Percentiles rank a stretch among this genome's conserved stretches.
Conservation (phyloP, 2,329 filamentous ascomycete genomes). For the Ambrosiella cleistominuta region DNA sequence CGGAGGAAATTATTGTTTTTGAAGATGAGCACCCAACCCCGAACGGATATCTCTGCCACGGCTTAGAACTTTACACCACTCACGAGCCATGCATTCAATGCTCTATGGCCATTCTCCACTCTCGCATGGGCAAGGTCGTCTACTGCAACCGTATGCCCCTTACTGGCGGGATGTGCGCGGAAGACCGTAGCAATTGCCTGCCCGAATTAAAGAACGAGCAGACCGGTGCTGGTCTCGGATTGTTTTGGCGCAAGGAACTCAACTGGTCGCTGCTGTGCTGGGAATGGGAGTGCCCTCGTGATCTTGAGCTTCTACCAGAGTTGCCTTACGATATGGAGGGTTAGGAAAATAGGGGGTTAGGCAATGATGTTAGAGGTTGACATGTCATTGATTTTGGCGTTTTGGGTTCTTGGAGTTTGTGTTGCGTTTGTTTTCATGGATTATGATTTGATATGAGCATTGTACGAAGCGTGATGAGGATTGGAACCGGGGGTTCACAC, state of each 20-base stretch:
- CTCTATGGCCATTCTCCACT: slow-evolving; percentile 90
- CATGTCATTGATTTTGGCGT: neutral
- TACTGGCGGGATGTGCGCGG: slow-evolving; percentile 70
- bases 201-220: slow-evolving; percentile 23
- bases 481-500: no score
- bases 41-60: slow-evolving; percentile 85
- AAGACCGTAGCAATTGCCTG: slow-evolving; percentile 39
- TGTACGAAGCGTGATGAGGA: no score
- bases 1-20: slow-evolving; percentile 46
- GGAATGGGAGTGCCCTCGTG: slow-evolving; percentile 45
- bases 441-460: no score
- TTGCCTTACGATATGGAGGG: slow-evolving; percentile 11
- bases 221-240: slow-evolving; percentile 43
- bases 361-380: neutral
- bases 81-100: slow-evolving; percentile 96
- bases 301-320: slow-evolving; percentile 19
- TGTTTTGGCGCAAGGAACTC: slow-evolving; percentile 58
- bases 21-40: slow-evolving; percentile 45
- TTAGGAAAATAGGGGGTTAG: slow-evolving; percentile 13
- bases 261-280: slow-evolving; percentile 76
- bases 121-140: slow-evolving; percentile 71
- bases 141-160: slow-evolving; percentile 63
- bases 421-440: neutral
- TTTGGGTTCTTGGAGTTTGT: neutral
- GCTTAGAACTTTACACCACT: slow-evolving; percentile 81